Conservation (phyloP, 768 basidiomycete species). For the Neoboletus magnificus region DNA sequence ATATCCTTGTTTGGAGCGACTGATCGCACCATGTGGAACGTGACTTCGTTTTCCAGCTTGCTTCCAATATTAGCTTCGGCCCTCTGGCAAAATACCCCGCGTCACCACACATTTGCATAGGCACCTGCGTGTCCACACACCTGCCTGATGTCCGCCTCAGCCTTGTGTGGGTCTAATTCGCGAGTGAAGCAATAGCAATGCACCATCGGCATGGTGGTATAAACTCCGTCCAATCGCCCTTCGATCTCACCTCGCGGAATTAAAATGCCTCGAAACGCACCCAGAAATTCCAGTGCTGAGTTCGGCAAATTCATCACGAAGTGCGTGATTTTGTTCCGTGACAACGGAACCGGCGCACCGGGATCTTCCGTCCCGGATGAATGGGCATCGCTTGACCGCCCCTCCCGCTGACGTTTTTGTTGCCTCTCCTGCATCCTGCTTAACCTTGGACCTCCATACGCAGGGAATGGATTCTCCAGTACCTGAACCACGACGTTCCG, state of each 20-base stretch:
- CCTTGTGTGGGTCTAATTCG: slow-evolving; percentile 64
- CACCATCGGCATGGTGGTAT: slow-evolving; percentile 71
- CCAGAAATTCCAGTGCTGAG: slow-evolving; percentile 84
- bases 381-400: not conserved
- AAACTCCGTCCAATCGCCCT: slow-evolving; percentile 47
- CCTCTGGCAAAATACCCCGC: slow-evolving; percentile 46
- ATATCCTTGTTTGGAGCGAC: slow-evolving; percentile 97
- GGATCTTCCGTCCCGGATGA: slow-evolving; percentile 2
- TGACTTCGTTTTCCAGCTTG: slow-evolving; percentile 46
- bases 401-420: slow-evolving; percentile 41
- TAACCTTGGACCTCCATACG: slow-evolving; percentile 44
- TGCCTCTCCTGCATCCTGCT: slow-evolving; percentile 39
- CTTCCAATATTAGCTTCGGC: slow-evolving; percentile 65
- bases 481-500: slow-evolving; percentile 48
- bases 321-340: slow-evolving; percentile 65
- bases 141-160: slow-evolving; percentile 74
- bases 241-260: slow-evolving; percentile 32
- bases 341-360: slow-evolving; percentile 18
- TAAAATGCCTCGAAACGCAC: slow-evolving; percentile 79
- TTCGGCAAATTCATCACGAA: slow-evolving; percentile 99
- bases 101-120: slow-evolving; percentile 7
- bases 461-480: slow-evolving; percentile 65
- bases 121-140: slow-evolving; percentile 43
- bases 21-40: slow-evolving; percentile 77
- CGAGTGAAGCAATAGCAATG: slow-evolving; percentile 97